Base-by-base conservation (phyloP, 352 stramenopile genomes). In the Phytophthora macrochlamydospora region DNA sequence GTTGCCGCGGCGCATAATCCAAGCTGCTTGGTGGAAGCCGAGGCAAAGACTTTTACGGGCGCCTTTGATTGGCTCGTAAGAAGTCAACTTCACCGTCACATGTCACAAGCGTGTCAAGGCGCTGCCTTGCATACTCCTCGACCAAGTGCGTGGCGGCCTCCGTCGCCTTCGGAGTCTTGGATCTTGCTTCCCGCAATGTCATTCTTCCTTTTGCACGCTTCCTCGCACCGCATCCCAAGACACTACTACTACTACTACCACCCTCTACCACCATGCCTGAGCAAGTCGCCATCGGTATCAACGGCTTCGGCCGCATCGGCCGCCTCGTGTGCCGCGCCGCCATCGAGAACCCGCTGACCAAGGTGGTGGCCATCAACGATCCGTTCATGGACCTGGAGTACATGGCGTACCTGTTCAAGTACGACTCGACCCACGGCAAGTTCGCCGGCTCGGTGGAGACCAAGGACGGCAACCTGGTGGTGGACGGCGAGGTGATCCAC, bases 301-400 rank as follows among this genome's bases (percentile, higher is more conserved):
- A 99, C 81, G 97, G 97, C 42, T 99, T 99, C 76, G 97, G 97
- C 63, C 93, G 97, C 72, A 99, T 99, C 68, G 97, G 97, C 53
- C 91, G 97, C 83, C 87, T 99, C 42, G 96, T 99, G 51, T 85
- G 97, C 61, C 92, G 97, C 54, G 91, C 94, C 31, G 94, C 94
- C 33, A 68, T 94, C 87, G 63, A 73, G 28, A 95, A 97, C 69
- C 85, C 87, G 14, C 61, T 92, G 40, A 89, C 95, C 59, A 92
- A 97, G 52, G 77, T 98, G 31, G 91, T 97, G 30, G 93, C 92
- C 32, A 95, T 98, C 72, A 98, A 98, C 69, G 93, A 98, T 71
- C 93, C 92, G 52, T 98, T 98, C 79, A 97, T 98, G 62, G 86
- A 87, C 54, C 78, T 94, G 46, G 84, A 99, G 45, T 99, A 99